phyloP scores from a whole-genome alignment of 2,329 filamentous ascomycete genomes.

The Pseudocercospora vitis region DNA sequence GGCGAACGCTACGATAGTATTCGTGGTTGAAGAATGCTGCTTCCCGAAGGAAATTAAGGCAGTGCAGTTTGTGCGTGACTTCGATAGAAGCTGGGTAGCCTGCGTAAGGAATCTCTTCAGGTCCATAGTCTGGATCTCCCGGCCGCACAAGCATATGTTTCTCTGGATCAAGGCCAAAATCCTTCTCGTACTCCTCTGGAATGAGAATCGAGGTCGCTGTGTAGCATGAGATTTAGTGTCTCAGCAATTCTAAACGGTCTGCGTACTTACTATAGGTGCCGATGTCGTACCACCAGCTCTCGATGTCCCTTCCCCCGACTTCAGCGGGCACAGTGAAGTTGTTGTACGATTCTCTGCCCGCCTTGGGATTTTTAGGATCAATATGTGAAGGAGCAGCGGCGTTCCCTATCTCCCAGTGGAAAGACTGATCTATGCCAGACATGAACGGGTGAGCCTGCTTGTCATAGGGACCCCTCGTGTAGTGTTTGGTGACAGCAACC shows the following conservation, averaged over 20 bases:
- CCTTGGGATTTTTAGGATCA: too few relatives aligned
- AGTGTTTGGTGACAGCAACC: too few relatives aligned
- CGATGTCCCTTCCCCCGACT: neutral
- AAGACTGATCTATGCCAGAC: neutral
- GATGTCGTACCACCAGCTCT: slow-evolving; percentile 1
- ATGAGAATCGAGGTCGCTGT: neutral
- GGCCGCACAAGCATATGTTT: slow-evolving; percentile 3
- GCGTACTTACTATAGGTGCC: neutral
- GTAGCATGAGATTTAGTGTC: too few relatives aligned
- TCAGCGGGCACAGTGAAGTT: neutral
- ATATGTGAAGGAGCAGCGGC: neutral
- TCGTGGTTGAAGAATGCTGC: neutral
- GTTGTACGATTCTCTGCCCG: neutral
- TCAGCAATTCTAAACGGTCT: neutral
- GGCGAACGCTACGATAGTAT: neutral
- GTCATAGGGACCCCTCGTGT: too few relatives aligned
- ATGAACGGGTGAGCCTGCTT: too few relatives aligned
- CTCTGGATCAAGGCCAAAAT: neutral
- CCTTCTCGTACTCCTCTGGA: neutral
- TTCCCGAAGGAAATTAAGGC: slow-evolving; percentile 2
- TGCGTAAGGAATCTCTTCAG: neutral
- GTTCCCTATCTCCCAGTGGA: neutral
- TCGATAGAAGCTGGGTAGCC: neutral
- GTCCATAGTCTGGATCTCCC: neutral
- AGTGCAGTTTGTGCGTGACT: slow-evolving; percentile 8